phyloP scores from a whole-genome alignment of 2,329 filamentous ascomycete genomes.

The Alternaria dauci region DNA sequence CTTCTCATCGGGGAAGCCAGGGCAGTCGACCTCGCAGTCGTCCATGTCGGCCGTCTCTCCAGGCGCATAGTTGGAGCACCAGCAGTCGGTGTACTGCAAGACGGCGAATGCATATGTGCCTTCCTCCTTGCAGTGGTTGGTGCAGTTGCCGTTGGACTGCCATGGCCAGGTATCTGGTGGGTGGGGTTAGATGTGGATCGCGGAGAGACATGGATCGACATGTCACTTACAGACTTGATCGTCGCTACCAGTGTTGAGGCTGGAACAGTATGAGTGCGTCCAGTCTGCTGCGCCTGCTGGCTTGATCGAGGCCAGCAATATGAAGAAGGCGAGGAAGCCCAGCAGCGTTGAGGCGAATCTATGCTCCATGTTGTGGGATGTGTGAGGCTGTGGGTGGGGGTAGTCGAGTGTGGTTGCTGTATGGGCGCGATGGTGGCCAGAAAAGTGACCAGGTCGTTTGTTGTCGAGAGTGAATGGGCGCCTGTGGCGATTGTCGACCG shows the following conservation, averaged over 20 bases:
- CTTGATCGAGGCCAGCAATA: conserved; percentile 23
- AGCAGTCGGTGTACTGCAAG: conserved; percentile 71
- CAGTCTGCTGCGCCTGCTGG: conserved; percentile 10
- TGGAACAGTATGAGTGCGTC: conserved; percentile 53
- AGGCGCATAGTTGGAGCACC: conserved; percentile 77
- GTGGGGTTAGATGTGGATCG: conserved; percentile 12
- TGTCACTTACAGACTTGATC: conserved; percentile 45
- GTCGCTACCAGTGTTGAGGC: conserved; percentile 52
- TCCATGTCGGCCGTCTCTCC: conserved; percentile 46
- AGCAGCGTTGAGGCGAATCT: conserved; percentile 15
- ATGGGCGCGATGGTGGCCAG: conserved; percentile 4
- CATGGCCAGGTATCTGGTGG: conserved; percentile 39
- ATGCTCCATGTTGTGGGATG: conserved; percentile 25
- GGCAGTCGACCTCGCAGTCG: conserved; percentile 68
- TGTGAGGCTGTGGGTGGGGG: conserved; percentile 8
- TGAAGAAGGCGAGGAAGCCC: conserved; percentile 30
- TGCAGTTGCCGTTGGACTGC: conserved; percentile 76
- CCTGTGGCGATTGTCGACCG: conserved; percentile 13
- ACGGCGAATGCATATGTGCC: conserved; percentile 70
- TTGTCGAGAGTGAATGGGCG: conserved; percentile 8
- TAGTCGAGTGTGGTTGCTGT: conserved; percentile 12
- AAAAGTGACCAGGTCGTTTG: background rate
- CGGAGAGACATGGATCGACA: background rate
- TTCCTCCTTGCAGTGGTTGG: conserved; percentile 63
- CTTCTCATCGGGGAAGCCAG: conserved; percentile 71